A percentile compares a stretch with the other conserved stretches of the same genome.
phyloP scores from a whole-genome alignment of 257 asterid species.

The Ilex aquifolium region DNA sequence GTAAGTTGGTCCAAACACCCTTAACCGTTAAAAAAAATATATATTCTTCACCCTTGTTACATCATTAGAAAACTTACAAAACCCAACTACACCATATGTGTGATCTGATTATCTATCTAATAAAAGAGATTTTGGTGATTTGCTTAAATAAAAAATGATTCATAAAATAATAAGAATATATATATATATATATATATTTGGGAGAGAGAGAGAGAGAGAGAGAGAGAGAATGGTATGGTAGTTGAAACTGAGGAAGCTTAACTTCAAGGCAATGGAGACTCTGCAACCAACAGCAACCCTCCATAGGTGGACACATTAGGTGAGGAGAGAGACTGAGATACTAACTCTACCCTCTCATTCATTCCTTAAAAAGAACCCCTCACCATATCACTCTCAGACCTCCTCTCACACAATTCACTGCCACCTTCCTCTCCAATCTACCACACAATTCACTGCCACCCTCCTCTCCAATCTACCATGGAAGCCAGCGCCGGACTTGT shows the following conservation, averaged over 20 bases:
- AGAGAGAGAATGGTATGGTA: constrained; percentile 21
- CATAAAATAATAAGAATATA: too few species aligned
- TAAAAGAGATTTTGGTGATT: too few species aligned
- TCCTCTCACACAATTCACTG: background rate
- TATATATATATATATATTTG: too few species aligned
- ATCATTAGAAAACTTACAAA: too few species aligned
- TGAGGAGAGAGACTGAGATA: constrained; percentile 28
- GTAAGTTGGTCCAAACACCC: too few species aligned
- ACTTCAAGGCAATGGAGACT: constrained; percentile 89
- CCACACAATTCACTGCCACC: background rate
- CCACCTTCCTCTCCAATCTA: constrained; percentile 2
- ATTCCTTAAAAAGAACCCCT: constrained; percentile 43
- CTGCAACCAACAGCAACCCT: constrained; percentile 57
- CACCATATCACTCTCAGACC: constrained; percentile 23
- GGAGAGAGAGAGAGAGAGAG: constrained; percentile 19
- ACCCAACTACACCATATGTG: too few species aligned
- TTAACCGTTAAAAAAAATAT: too few species aligned
- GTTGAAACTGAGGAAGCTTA: constrained; percentile 58
- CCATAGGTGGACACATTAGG: constrained; percentile 43
- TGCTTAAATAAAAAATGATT: too few species aligned
- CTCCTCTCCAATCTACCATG: constrained; percentile 35
- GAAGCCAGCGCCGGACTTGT: constrained; percentile 97
- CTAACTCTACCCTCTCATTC: constrained; percentile 14
- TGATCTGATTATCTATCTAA: too few species aligned
- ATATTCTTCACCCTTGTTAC: too few species aligned